Conservation (phyloP, 2,329 filamentous ascomycete species). For the Trichophyton mentagrophytes region DNA sequence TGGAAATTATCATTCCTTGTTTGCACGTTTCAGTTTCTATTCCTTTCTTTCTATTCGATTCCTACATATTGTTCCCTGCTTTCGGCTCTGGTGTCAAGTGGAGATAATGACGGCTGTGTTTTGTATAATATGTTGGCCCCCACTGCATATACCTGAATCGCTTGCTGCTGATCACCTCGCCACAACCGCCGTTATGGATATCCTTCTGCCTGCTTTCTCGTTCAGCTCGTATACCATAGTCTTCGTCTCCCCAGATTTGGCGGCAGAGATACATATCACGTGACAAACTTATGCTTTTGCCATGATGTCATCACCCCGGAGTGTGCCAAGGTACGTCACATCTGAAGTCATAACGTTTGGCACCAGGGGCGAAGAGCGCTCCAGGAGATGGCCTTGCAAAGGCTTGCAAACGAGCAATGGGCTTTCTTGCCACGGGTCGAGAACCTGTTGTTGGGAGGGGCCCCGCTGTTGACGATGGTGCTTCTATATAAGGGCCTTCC, state of each 20-base stretch:
- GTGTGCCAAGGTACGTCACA: neutral
- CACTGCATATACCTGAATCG: neutral
- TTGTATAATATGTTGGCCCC: neutral
- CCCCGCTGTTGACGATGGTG: neutral
- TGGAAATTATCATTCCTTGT: neutral
- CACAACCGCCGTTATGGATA: neutral
- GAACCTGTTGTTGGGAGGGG: neutral
- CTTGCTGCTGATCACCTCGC: neutral
- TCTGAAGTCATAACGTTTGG: neutral
- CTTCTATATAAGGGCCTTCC: neutral
- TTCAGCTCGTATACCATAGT: neutral
- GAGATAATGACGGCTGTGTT: neutral
- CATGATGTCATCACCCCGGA: conserved; percentile 1
- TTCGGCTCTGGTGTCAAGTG: neutral
- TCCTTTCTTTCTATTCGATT: neutral
- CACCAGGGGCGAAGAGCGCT: neutral
- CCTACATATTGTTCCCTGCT: neutral
- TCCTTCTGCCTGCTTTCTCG: neutral
- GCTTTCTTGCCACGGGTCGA: neutral
- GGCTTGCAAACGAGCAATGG: neutral
- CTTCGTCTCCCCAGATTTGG: neutral
- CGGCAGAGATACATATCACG: neutral
- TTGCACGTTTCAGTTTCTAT: neutral
- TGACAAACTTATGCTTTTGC: neutral
- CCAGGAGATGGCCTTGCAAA: neutral